Base-by-base conservation (phyloP, 78 protist species). In the Dictyostelium purpureum region DNA sequence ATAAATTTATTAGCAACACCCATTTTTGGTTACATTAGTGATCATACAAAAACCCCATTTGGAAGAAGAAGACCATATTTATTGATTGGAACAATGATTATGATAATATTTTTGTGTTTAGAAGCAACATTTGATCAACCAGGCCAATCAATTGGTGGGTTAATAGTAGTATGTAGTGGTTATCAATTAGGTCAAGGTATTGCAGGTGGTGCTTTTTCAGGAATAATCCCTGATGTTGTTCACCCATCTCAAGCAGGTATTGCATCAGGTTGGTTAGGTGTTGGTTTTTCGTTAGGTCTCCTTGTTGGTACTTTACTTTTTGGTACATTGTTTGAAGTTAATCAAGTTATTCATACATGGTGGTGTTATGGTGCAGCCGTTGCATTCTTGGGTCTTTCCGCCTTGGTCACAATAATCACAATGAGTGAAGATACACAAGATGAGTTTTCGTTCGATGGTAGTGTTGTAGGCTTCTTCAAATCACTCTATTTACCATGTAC, bases 181-280 rank as follows among this genome's bases (percentile, higher is more conserved):
- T 85, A 26, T 28, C 52, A 85, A 21, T 65, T 85, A 28, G 92
- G 92, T 11, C 82, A 85, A 59, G 92, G 92, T 59, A 73, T 85
- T 42, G 92, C 92, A 24, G 92, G 79, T 26, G 92, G 92, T 28
- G 92, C 92, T 42, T 85, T 85, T n/a, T 71, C 92, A 43, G 92
- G 92, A 47, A 85, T 85, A 35, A 85, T 85, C 33, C 92, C 92
- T 56, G 92, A 85, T 73, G 63, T 85, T 21, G 92, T 85, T 0
- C 92, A 52, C 35, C 77, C 54, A 1, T 12, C 43, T 4, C 67
- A 85, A 59, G 61, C 74, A 2, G 92, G 92, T 47, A 74, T 85
- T 43, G 92, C 92, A 11, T 33, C 57, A 59, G 92, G 92, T 59
- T 85, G 92, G 92, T 59, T 85, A 33, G 92, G 92, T 74, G 92